A percentile compares a stretch with the other conserved stretches of the same genome.
Conservation (phyloP, 148 eudicot genomes). For the Limonium bicolor region DNA sequence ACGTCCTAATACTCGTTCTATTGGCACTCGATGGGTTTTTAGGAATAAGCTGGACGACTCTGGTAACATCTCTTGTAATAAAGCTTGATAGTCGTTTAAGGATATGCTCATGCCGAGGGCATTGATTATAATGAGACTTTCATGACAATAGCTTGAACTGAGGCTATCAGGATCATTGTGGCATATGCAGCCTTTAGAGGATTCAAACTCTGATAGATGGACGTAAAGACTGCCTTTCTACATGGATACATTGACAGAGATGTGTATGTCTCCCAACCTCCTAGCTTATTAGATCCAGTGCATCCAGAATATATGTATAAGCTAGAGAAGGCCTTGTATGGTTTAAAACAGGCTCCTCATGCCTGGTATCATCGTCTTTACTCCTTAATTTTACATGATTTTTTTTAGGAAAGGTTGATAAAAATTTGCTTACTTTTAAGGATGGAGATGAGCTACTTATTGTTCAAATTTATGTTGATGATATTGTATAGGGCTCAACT, state of each 20-base stretch:
- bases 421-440: too few species aligned
- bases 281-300: background rate
- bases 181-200: background rate
- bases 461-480: too few species aligned
- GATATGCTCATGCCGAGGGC: background rate
- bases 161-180: background rate
- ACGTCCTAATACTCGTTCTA: background rate
- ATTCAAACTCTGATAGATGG: background rate
- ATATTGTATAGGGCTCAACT: too few species aligned
- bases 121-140: conserved; percentile 3
- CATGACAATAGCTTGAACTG: background rate
- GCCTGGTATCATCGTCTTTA: too few species aligned
- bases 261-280: background rate
- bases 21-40: background rate
- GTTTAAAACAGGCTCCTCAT: too few species aligned
- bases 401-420: too few species aligned
- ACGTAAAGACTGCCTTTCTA: background rate
- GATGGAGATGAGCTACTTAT: too few species aligned
- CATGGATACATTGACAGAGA: too few species aligned
- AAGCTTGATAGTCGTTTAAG: background rate
- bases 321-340: background rate
- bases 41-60: conserved; percentile 1
- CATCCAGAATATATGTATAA: background rate
- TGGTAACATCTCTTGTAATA: background rate
- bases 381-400: too few species aligned